Evolutionary conservation across 805 yeast species (phyloP), one percentile per base, ranked within the genome.

Genomic region (Saturnispora mendoncae): DNA sequence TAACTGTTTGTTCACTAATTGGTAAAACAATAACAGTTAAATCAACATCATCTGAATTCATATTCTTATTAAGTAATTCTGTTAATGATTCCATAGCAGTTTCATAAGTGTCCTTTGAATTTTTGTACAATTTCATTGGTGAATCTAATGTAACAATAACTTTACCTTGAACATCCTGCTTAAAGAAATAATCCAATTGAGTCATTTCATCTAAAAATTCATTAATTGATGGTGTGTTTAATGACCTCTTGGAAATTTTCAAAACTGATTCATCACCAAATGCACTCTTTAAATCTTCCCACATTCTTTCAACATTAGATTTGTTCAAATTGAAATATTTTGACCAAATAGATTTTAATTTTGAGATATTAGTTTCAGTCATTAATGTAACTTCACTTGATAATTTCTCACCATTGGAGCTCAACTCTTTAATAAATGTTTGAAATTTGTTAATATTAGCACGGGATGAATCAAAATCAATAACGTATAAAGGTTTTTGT

Each of bases 141-240:
- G 77, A 68, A 48, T 69, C 61, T 39, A 69, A 58, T 39, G 67
- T 63, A 38, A 69, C 52, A 9, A 68, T 54, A 4, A 68, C 51
- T 20, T 60, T 51, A 13, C 50, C 56, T 19, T 51, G 49, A 8
- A 46, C 15, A 15, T 39, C 38, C 12, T 49, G 39, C 18, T 55
- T 52, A 14, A 61, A 52, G 41, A 71, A 57, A 47, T 63, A 70
- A 17, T 66, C 61, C 48, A 72, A 57, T 52, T 73, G 77, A 31
- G 70, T 58, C 42, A 73, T 50, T 51, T 74, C 78, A 42, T 59
- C 65, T 44, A 71, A 68, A 55, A 66, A 73, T n/a, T 57, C 49
- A 47, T 67, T 65, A 49, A 72, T 76, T 51, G 63, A 67, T 42
- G 71, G 64, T 32, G 61, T 51, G 36, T 56, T 36, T 44, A 61